These are phyloP conservation scores for Rhodotorula sp. DNA, from an alignment of 1,284 basidiomycete species.

Conservation along the genomic window DNA sequence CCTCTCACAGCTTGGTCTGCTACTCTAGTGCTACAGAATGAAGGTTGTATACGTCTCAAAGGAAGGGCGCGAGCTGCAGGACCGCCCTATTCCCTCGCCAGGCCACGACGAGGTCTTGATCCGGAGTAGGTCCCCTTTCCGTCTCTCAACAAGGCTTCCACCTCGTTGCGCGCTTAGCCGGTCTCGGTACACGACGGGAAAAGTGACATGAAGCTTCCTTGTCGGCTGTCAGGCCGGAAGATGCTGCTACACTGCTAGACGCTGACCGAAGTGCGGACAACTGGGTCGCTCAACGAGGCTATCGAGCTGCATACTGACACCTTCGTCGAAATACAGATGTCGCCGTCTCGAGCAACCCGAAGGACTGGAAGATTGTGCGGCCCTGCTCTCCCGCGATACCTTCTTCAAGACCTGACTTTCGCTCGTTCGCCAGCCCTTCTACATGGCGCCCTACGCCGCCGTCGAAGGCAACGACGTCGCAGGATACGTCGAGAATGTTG, in stretches of 20 bases:
- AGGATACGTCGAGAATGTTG: conserved; percentile 42
- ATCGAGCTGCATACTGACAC: too few species aligned
- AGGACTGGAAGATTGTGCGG: conserved; percentile 47
- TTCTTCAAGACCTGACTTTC: neutral
- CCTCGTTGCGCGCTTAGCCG: too few species aligned
- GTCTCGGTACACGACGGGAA: too few species aligned
- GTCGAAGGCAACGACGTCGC: conserved; percentile 49
- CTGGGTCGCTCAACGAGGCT: too few species aligned
- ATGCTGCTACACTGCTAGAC: too few species aligned
- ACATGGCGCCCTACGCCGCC: conserved; percentile 21
- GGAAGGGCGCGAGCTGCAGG: conserved; percentile 22
- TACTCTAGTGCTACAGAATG: neutral
- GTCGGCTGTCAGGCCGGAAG: too few species aligned
- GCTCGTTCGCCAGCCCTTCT: neutral
- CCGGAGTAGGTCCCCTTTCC: conserved; percentile 37
- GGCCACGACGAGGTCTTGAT: conserved; percentile 46
- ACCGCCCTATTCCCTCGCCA: conserved; percentile 29
- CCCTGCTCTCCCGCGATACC: too few species aligned
- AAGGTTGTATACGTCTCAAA: conserved; percentile 38
- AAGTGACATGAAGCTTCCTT: too few species aligned
- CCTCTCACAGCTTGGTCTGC: neutral
- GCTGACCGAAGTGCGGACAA: too few species aligned
- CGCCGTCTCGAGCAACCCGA: conserved; percentile 48
- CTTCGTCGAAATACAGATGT: conserved; percentile 34
- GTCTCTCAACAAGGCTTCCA: neutral